Evolutionary conservation across 495 filamentous ascomycete genomes (phyloP).

Genomic region (Neurospora sublineolata): DNA sequence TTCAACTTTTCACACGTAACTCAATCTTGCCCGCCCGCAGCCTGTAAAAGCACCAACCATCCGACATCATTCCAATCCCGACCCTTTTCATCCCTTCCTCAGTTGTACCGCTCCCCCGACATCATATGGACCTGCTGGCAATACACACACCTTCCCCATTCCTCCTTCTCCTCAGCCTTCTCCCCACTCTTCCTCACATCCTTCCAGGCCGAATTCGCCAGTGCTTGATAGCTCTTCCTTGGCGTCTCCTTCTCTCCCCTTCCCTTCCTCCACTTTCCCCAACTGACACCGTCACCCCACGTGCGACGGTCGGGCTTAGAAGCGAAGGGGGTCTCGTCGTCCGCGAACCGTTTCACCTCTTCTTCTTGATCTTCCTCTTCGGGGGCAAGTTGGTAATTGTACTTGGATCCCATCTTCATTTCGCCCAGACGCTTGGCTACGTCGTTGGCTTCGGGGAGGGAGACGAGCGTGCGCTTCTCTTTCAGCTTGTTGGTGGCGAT

Average conservation of each 20-base stretch:
- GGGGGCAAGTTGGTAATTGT: slow-evolving; percentile 6
- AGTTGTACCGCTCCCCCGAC: background rate
- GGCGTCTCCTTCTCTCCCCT: background rate
- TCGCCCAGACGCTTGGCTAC: slow-evolving; percentile 52
- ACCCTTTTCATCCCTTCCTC: background rate
- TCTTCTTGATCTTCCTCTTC: background rate
- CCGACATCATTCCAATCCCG: background rate
- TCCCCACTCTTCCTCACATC: background rate
- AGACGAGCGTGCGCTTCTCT: slow-evolving; percentile 51
- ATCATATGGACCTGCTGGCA: background rate
- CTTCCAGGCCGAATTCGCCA: background rate
- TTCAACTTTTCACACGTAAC: background rate
- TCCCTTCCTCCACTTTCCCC: background rate
- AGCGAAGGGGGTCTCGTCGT: background rate
- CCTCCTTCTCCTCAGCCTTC: background rate
- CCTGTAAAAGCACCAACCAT: background rate
- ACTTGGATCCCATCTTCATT: slow-evolving; percentile 12
- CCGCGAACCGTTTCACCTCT: background rate
- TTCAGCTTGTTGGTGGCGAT: background rate
- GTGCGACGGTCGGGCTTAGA: background rate
- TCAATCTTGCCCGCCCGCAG: background rate
- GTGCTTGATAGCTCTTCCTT: background rate
- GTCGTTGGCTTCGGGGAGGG: slow-evolving; percentile 59
- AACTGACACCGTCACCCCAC: background rate
- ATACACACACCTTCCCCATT: background rate